Conservation (phyloP, 23 red algal species). For the Chondrus crispus region DNA sequence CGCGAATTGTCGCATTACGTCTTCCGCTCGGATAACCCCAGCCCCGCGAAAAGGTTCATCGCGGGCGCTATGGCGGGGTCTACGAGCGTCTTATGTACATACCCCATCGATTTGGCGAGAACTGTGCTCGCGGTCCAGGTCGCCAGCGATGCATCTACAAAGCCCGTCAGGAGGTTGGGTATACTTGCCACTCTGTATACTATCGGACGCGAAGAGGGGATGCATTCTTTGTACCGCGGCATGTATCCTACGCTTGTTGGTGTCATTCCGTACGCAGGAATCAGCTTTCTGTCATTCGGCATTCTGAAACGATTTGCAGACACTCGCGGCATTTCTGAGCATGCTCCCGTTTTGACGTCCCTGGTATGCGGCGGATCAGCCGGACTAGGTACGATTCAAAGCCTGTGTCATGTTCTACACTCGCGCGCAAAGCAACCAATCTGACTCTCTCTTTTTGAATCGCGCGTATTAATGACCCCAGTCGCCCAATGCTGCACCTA, state of each 20-base stretch:
- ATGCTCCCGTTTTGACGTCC: constrained; percentile 47
- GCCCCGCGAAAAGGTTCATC: constrained; percentile 70
- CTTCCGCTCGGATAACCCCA: constrained; percentile 57
- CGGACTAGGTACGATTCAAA: constrained; percentile 45
- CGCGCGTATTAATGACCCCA: background rate
- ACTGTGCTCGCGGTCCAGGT: constrained; percentile 74
- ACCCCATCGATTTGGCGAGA: constrained; percentile 85
- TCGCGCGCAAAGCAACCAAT: no score
- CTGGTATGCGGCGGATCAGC: constrained; percentile 79
- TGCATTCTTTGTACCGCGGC: constrained; percentile 70
- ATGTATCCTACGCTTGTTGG: constrained; percentile 90
- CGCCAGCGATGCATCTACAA: background rate
- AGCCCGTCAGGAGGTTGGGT: background rate
- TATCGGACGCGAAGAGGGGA: constrained; percentile 46
- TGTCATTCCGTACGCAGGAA: constrained; percentile 91
- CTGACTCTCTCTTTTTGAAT: background rate
- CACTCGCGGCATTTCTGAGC: constrained; percentile 16
- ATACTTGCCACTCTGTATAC: constrained; percentile 34
- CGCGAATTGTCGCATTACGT: constrained; percentile 40
- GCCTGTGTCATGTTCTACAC: background rate
- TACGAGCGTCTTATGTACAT: constrained; percentile 78
- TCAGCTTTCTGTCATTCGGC: constrained; percentile 85
- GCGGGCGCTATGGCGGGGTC: constrained; percentile 91
- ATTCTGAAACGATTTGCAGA: constrained; percentile 48
- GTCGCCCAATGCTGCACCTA: constrained; percentile 81